Evolutionary conservation across 129 eudicot genomes (phyloP).

Genomic region (Artemisia tridentata): DNA sequence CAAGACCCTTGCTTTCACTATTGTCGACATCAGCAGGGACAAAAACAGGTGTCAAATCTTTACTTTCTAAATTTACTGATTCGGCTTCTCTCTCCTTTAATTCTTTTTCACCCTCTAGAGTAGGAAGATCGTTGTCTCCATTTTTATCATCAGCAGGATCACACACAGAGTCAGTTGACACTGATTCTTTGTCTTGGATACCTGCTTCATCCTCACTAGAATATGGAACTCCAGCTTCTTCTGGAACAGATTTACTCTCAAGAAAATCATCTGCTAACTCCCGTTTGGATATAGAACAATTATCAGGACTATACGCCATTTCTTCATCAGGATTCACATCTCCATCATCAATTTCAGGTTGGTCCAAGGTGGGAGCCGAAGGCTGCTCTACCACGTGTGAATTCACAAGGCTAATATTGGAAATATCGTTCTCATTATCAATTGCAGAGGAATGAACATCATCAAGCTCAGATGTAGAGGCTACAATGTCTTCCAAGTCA

Average conservation of each 20-base stretch:
- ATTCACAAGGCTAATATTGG: constrained; percentile 22
- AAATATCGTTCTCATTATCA: constrained; percentile 27
- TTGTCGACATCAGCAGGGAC: constrained; percentile 5
- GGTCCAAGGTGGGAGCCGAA: constrained; percentile 24
- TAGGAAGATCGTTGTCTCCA: constrained; percentile 10
- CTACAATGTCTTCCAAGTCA: constrained; percentile 21
- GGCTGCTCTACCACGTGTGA: constrained; percentile 28
- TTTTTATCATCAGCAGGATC: constrained; percentile 14
- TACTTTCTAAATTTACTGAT: constrained; percentile 14
- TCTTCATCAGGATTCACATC: constrained; percentile 10
- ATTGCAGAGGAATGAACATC: constrained; percentile 12
- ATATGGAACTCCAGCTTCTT: constrained; percentile 25
- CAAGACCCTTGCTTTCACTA: constrained; percentile 16
- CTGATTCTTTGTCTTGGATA: constrained; percentile 21
- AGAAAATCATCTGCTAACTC: constrained; percentile 27
- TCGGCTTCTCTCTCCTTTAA: constrained; percentile 11
- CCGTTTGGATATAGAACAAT: constrained; percentile 10
- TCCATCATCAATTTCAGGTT: constrained; percentile 21
- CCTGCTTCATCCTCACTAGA: constrained; percentile 25
- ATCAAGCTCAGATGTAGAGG: constrained; percentile 26
- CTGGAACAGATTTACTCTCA: constrained; percentile 37
- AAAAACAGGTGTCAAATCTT: constrained; percentile 2
- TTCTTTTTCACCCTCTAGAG: constrained; percentile 18
- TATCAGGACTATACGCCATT: no score
- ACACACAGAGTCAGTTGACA: constrained; percentile 21